A percentile compares a stretch with the other conserved stretches of the same genome.
Conservation (phyloP, 2,329 filamentous ascomycete species). For the Chaetomium strumarium region DNA sequence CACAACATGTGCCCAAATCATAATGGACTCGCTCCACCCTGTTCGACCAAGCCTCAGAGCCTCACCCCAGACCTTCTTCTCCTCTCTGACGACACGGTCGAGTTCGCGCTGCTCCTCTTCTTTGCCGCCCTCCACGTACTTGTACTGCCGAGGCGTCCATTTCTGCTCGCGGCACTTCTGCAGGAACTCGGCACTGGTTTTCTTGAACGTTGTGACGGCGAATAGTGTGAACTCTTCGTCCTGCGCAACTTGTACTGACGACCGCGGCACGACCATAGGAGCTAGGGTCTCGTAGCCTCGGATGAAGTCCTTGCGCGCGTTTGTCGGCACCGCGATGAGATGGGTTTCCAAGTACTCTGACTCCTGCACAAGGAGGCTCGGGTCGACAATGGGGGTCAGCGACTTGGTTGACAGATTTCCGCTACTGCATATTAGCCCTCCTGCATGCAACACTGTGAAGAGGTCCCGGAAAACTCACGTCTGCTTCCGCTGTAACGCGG, state of each 20-base stretch:
- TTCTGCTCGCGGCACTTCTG: slow-evolving; percentile 89
- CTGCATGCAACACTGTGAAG: not conserved
- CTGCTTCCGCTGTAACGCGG: slow-evolving; percentile 77
- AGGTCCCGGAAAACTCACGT: slow-evolving; percentile 51
- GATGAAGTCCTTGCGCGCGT: slow-evolving; percentile 79
- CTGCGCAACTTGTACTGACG: slow-evolving; percentile 68
- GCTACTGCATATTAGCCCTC: slow-evolving; percentile 37
- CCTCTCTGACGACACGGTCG: slow-evolving; percentile 73
- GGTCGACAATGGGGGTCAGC: slow-evolving; percentile 80
- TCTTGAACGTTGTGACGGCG: slow-evolving; percentile 89
- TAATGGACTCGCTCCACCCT: slow-evolving; percentile 93
- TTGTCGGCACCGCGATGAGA: slow-evolving; percentile 79
- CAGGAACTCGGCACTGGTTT: slow-evolving; percentile 77
- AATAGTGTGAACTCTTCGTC: slow-evolving; percentile 89
- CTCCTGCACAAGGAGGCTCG: slow-evolving; percentile 72
- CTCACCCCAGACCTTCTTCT: slow-evolving; percentile 89
- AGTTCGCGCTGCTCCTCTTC: slow-evolving; percentile 87
- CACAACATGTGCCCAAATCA: slow-evolving; percentile 92
- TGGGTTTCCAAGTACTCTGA: slow-evolving; percentile 97
- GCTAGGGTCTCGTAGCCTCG: slow-evolving; percentile 82
- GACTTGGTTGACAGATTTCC: slow-evolving; percentile 94
- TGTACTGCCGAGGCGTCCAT: slow-evolving; percentile 93
- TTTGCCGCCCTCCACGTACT: slow-evolving; percentile 81
- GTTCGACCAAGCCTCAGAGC: slow-evolving; percentile 79
- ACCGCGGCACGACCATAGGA: slow-evolving; percentile 91